These are phyloP conservation scores for Xylaria longipes DNA, from an alignment of 495 filamentous ascomycete genomes.

Conservation along the genomic window DNA sequence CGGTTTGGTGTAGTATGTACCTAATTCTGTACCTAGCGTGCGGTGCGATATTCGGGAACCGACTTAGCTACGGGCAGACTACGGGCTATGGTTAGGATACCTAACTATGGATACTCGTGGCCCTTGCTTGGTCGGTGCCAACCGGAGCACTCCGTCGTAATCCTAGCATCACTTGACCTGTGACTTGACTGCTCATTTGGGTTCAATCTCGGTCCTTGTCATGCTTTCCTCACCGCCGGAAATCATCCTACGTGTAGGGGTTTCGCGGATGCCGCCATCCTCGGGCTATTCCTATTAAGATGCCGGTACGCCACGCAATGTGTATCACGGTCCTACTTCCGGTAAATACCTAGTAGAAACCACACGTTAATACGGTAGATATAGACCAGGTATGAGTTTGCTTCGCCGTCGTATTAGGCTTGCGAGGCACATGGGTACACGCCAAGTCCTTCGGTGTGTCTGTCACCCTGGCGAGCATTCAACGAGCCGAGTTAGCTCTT, in stretches of 20 bases:
- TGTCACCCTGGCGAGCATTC: background rate
- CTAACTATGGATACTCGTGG: background rate
- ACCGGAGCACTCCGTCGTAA: background rate
- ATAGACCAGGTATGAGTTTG: conserved; percentile 1
- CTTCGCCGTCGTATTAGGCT: conserved; percentile 1
- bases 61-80: background rate
- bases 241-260: conserved; percentile 4
- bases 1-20: background rate
- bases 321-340: conserved; percentile 19
- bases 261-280: conserved; percentile 3
- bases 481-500: background rate
- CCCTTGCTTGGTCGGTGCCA: background rate
- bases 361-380: background rate
- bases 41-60: background rate
- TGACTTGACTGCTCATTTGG: background rate
- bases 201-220: conserved; percentile 11
- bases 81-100: background rate
- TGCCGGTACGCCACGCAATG: background rate
- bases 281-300: conserved; percentile 15
- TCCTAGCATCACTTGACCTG: background rate
- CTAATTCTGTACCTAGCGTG: background rate
- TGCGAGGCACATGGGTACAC: background rate
- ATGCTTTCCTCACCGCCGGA: conserved; percentile 19
- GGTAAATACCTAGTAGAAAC: background rate
- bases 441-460: background rate